Evolutionary conservation across 1,284 basidiomycete species (phyloP).

Genomic region (Microbotryum silenes-acaulis): DNA sequence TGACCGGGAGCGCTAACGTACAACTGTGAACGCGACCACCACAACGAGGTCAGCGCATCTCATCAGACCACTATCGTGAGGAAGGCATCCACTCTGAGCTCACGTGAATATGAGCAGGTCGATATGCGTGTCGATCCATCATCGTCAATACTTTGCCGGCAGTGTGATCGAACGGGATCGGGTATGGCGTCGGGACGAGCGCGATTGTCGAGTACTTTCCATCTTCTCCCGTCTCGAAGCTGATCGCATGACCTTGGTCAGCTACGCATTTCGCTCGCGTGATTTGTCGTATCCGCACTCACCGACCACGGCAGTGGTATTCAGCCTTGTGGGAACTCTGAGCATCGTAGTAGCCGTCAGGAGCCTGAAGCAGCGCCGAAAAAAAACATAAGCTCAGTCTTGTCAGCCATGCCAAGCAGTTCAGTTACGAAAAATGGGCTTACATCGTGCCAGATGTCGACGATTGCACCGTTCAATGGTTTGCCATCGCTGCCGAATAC

Average conservation of each 20-base stretch:
- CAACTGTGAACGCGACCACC: constrained; percentile 30
- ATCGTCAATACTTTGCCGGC: constrained; percentile 40
- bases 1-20: constrained; percentile 35
- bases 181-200: constrained; percentile 42
- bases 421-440: background rate
- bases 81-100: background rate
- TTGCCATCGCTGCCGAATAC: constrained; percentile 39
- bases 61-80: background rate
- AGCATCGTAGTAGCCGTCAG: constrained; percentile 43
- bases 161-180: constrained; percentile 42
- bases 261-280: too few relatives aligned
- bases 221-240: constrained; percentile 39
- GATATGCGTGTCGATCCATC: constrained; percentile 41
- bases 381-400: background rate
- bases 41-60: constrained; percentile 16
- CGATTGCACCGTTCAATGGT: constrained; percentile 38
- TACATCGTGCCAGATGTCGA: constrained; percentile 43
- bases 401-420: background rate
- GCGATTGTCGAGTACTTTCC: constrained; percentile 39
- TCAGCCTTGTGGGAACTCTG: constrained; percentile 42
- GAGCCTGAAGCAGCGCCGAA: constrained; percentile 17
- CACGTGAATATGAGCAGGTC: constrained; percentile 43
- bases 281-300: background rate
- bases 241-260: background rate
- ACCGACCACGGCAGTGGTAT: constrained; percentile 32